Base-by-base conservation (phyloP, 148 eudicot species). In the Vaccinium myrtillus region DNA sequence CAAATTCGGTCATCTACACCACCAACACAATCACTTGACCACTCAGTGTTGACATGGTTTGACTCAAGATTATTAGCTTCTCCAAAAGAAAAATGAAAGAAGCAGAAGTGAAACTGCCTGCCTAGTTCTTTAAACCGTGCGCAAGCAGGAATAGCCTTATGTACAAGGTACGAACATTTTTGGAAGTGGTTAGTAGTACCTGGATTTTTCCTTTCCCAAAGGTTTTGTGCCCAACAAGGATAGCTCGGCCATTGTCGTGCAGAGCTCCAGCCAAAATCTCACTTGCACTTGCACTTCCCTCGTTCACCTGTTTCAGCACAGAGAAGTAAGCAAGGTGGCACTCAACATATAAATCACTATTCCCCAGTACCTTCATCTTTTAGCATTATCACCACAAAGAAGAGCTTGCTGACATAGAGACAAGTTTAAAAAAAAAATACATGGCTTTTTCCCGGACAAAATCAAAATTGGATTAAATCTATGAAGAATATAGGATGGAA, bases 201-300 rank as follows among this genome's bases (percentile, higher is more conserved):
- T 96, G 99, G 53, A 96, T 96, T 88, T 89, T 96, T 78, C 99
- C 99, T 90, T 96, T 93, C 21, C 99, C 99, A 53, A 93, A 96
- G 18, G 99, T 96, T 89, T 69, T 93, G 87, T 93, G 87, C 79
- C 99, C 99, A 81, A 96, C 91, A 25, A 96, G 98, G 84, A 90
- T 86, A 23, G 99, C 99, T 74, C 99, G 93, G 53, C 98, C 98
- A 85, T 94, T 96, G 80, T 96, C 99, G 49, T 94, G 99, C 7
- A 96, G 89, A 76, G 99, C 99, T 75, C 99, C 98, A 7, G 98
- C 99, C 75, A 96, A 86, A 80, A 96, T 96, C 88, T 96, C 99
- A 74, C 99, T 96, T 75, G 99, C 99, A 82, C 99, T 96, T 46
- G 99, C 99, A 83, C 99, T 96, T 77, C 97, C 99, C 85, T 96